These are phyloP conservation scores for Parsonsia alboflavescens DNA, from an alignment of 257 asterid species.

Conservation along the genomic window DNA sequence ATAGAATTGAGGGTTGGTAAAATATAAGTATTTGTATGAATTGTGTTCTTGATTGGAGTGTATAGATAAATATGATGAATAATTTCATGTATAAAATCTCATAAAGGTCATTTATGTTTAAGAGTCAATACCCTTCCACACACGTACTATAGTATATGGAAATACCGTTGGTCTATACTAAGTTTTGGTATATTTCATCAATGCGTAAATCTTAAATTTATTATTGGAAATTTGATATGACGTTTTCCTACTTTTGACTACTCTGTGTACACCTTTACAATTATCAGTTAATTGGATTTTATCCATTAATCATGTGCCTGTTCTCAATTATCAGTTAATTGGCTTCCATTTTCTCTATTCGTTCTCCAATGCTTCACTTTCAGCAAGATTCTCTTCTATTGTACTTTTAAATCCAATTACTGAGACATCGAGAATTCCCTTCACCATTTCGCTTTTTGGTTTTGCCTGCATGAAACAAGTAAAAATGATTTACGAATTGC, in stretches of 20 bases:
- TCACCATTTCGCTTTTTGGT: background rate
- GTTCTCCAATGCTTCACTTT: background rate
- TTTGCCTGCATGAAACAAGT: background rate
- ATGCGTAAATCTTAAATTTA: background rate
- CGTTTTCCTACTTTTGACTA: background rate
- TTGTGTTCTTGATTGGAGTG: too few species aligned
- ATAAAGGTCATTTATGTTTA: too few species aligned
- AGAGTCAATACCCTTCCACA: too few species aligned
- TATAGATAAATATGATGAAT: too few species aligned
- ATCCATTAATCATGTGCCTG: too few species aligned
- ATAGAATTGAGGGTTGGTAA: too few species aligned
- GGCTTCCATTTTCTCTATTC: background rate
- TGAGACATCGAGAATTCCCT: background rate
- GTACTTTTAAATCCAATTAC: background rate
- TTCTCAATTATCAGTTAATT: background rate
- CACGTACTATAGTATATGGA: background rate
- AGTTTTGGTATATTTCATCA: too few species aligned
- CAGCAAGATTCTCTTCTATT: background rate
- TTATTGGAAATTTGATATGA: too few species aligned
- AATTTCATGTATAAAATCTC: too few species aligned
- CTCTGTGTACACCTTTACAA: too few species aligned
- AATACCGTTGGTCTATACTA: background rate
- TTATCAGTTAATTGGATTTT: too few species aligned
- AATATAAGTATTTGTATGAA: too few species aligned
- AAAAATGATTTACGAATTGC: background rate